These are phyloP conservation scores for Allantophomopsis lycopodina DNA, from an alignment of 2,329 filamentous ascomycete genomes.

Conservation along the genomic window DNA sequence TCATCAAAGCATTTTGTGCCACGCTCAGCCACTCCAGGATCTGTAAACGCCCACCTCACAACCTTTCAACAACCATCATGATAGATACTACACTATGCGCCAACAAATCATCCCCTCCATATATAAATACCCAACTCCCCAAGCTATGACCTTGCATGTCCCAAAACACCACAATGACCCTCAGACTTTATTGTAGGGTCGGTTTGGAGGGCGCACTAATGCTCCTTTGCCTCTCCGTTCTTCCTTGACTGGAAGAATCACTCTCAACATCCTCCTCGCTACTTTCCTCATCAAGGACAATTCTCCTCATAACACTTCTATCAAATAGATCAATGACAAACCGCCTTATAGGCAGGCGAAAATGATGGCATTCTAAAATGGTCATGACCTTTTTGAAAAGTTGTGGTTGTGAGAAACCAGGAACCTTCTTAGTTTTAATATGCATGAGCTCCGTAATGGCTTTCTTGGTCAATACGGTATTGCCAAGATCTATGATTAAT, in stretches of 20 bases:
- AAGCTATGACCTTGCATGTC: too few relatives aligned
- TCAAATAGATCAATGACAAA: constrained; percentile 94
- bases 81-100: too few relatives aligned
- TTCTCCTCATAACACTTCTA: constrained; percentile 69
- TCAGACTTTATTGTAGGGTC: too few relatives aligned
- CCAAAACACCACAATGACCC: too few relatives aligned
- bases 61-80: too few relatives aligned
- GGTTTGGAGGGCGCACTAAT: constrained; percentile 18
- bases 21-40: too few relatives aligned
- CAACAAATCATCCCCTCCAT: too few relatives aligned
- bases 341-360: constrained; percentile 71
- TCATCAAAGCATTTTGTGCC: too few relatives aligned
- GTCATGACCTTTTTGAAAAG: constrained; percentile 80
- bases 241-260: constrained; percentile 18
- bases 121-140: too few relatives aligned
- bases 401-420: constrained; percentile 59
- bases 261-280: constrained; percentile 14
- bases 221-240: constrained; percentile 40
- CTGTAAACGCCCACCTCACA: too few relatives aligned
- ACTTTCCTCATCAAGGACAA: constrained; percentile 59
- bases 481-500: constrained; percentile 76
- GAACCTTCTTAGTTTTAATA: constrained; percentile 62
- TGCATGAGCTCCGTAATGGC: constrained; percentile 70
- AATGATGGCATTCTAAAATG: constrained; percentile 80
- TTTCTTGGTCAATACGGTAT: constrained; percentile 83